Base-by-base conservation (phyloP, 2,329 filamentous ascomycete genomes). In the Trichoderma hamatum region DNA sequence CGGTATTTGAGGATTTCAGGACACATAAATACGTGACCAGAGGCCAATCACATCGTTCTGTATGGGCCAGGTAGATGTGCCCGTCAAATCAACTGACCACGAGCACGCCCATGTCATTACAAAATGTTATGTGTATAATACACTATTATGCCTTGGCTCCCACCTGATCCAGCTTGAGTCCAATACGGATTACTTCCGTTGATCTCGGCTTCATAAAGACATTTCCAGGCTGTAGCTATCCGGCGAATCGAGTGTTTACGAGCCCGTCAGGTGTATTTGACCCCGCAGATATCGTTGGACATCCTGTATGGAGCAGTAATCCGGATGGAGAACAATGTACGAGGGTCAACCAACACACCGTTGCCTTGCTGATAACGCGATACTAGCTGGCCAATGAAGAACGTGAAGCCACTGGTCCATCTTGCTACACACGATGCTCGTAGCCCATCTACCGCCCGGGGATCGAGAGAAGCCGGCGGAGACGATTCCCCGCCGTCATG, bases 41-140 rank as follows among this genome's bases (percentile, higher is more conserved):
- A 51, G 34, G 52, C 54, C 63, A 67, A 67, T 67, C 52, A 58
- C n/a, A 32, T 26, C 30, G 52, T 51, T 51, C 14, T 54, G 30
- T 39, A 28, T 51, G 30, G 39, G 56, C 19, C 36, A 58, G 63
- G 49, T 66, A 55, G 19, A 21, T 28, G 39, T n/a, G 56, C n/a
- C n/a, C 21, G n/a, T 39, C 21, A 26, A 28, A 24, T 28, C 19
- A 56, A 39, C 39, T 30, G 30, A 28, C 46, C 21, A 49, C 46
- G 39, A n/a, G 39, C 4, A 10, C 34, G 10, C 10, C 34, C 10
- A 36, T 13, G 34, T 3, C 34, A 14, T 36, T 36, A 10, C 34
- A 36, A 46, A 49, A 21, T 24, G 3, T 24, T 24, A 49, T 9
- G 13, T 49, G 46, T 49, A 49, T 5, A 6, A 49, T 49, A 49